Evolutionary conservation across 768 basidiomycete genomes (phyloP), one percentile per base, ranked within the genome.

Genomic region (Podaxis sp.): DNA sequence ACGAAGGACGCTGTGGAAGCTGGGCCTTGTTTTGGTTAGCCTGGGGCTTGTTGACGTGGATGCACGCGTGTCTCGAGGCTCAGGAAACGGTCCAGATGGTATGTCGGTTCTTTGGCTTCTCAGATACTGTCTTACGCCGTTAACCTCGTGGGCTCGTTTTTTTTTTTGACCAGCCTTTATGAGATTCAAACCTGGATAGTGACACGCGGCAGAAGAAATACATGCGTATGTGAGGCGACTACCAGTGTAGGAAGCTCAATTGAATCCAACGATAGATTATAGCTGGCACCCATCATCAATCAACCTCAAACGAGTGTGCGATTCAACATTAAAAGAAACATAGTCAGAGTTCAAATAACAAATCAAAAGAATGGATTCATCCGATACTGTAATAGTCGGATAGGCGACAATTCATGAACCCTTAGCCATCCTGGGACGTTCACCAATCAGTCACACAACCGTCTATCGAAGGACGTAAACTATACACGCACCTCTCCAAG

Each of bases 401-500:
- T 46, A n/a, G 7, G 44, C 19, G 44, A 9, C 19, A n/a, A 46
- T 17, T 46, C 19, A 46, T 46, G 44, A 46, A 46, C 44, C 44
- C 44, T 46, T 46, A 19, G 44, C 44, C n/a, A 46, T n/a, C 44
- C 44, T 46, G 44, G 33, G 33, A 33, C n/a, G 17, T 17, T n/a
- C 44, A 46, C 44, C n/a, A 46, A 7, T 6, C 17, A 46, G 44
- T 46, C 19, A 46, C 19, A 8, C 7, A 2, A n/a, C 15, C 19
- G 2, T 44, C 6, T 15, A 4, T 46, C 5, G 15, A 46, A 19
- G 33, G 9, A n/a, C n/a, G 19, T 3, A 17, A 2, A 46, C 0
- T n/a, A 8, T n/a, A 17, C 15, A 53, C 59, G 15, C 46, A 64
- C 63, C 63, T 36, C 30, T 28, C 24, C 8, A 64, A 48, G 9